Percentiles rank a stretch among this genome's conserved stretches.
Evolutionary conservation across 139 green algal species (phyloP).

Genomic region (Tetradesmus lagerheimii): DNA sequence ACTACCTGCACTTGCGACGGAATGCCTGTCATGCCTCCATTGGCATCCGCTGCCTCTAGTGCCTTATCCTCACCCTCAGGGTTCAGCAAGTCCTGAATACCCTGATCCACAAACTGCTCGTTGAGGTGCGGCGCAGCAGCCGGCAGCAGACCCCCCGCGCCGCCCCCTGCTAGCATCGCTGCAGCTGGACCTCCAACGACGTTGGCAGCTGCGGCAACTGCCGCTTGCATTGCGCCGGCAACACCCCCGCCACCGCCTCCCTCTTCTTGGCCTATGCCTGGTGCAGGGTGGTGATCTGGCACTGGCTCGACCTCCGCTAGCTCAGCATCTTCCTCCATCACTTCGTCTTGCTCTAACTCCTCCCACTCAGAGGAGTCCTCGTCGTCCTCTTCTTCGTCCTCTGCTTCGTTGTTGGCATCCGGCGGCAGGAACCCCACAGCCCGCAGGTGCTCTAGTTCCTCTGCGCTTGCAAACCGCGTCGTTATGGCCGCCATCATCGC

Average conservation of each 20-base stretch:
- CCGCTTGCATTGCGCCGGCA: not conserved
- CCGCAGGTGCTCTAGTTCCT: not conserved
- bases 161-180: not conserved
- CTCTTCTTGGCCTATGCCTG: too few species aligned
- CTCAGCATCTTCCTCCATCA: not conserved
- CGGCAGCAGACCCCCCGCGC: not conserved
- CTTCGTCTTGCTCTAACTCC: not conserved
- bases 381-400: not conserved
- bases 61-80: not conserved
- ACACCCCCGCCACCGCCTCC: too few species aligned
- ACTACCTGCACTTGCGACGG: conserved; percentile 3
- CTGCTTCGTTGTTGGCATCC: not conserved
- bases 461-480: not conserved
- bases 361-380: not conserved
- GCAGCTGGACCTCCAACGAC: not conserved
- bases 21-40: not conserved
- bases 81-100: conserved; percentile 16
- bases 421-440: not conserved
- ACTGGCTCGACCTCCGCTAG: not conserved
- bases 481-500: not conserved
- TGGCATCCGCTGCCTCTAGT: not conserved
- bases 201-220: not conserved
- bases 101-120: not conserved
- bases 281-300: too few species aligned
- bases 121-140: not conserved